phyloP scores from a whole-genome alignment of 108 stramenopile genomes.

The Schizochytrium sp. region DNA sequence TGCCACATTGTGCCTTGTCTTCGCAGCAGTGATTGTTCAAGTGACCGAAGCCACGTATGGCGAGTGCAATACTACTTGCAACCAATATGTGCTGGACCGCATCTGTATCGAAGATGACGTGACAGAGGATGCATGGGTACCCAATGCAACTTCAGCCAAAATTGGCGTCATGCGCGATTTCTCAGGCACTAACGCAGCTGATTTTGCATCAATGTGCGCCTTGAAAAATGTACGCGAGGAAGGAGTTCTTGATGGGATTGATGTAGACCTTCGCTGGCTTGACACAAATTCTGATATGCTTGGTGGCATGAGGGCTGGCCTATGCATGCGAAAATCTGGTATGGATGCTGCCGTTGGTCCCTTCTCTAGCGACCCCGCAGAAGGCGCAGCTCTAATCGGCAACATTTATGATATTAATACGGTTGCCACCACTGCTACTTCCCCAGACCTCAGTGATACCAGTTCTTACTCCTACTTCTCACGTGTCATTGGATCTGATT shows the following conservation, averaged over 20 bases:
- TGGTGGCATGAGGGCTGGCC: background rate
- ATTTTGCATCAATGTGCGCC: constrained; percentile 30
- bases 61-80: background rate
- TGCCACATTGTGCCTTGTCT: too few species aligned
- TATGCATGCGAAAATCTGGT: constrained; percentile 4
- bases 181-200: background rate
- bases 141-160: background rate
- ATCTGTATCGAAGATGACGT: background rate
- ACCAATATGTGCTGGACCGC: background rate
- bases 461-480: background rate
- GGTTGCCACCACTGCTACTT: background rate
- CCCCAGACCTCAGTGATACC: background rate
- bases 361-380: background rate
- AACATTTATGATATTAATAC: background rate
- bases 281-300: background rate
- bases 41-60: too few species aligned
- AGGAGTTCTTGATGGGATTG: background rate
- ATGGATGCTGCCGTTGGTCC: constrained; percentile 4
- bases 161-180: constrained; percentile 4
- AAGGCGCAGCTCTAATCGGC: constrained; percentile 11
- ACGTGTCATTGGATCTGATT: background rate
- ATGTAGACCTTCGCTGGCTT: background rate
- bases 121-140: background rate
- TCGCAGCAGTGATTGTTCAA: too few species aligned
- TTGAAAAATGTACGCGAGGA: background rate